Base-by-base conservation (phyloP, 202 grass and related monocot species). In the Miscanthus sacchariflorus region DNA sequence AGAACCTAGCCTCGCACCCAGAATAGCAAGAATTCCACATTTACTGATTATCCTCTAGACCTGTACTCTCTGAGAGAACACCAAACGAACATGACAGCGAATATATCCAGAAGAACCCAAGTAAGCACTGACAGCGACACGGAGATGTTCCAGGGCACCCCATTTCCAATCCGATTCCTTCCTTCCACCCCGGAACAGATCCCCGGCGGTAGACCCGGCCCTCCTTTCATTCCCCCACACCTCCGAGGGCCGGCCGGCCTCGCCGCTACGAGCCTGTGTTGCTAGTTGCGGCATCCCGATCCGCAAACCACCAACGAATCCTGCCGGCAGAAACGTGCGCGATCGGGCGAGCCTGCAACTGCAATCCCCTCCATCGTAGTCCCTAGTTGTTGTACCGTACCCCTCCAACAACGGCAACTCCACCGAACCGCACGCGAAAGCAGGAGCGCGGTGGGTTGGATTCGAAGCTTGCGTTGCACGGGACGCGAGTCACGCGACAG, bases 121-220 rank as follows among this genome's bases (percentile, higher is more conserved):
- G 33, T 54, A 88, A 74, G 17, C 81, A 64, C 0, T 65, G 77
- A 82, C 2, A 72, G 48, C 52, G 90, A 67, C 82, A 68, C 7
- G 27, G 9, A 1, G 15, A 74, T 58, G 9, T 21, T n/a, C 18
- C 12, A 45, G 58, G n/a, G 64, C 64, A 30, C 27, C 24, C 11
- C 5, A 30, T 30, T 66, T 13, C 63, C 23, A 66, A 66, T 66
- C 63, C 4, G 11, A 6, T 30, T 5, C 12, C 5, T 14, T 66
- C n/a, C n/a, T 56, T 56, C n/a, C 7, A 2, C 18, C 59, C 24
- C 64, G 64, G 25, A 67, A 67, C 0, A 67, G 64, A 67, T 52
- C 49, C 63, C 63, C 63, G 1, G 1, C 23, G 10, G 23, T 11
- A 9, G 46, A 12, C 24, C 24, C 23, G 10, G 9, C 24, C 1